Base-by-base conservation (phyloP, 176 grass and related monocot genomes). In the Phoenix roebelenii region DNA sequence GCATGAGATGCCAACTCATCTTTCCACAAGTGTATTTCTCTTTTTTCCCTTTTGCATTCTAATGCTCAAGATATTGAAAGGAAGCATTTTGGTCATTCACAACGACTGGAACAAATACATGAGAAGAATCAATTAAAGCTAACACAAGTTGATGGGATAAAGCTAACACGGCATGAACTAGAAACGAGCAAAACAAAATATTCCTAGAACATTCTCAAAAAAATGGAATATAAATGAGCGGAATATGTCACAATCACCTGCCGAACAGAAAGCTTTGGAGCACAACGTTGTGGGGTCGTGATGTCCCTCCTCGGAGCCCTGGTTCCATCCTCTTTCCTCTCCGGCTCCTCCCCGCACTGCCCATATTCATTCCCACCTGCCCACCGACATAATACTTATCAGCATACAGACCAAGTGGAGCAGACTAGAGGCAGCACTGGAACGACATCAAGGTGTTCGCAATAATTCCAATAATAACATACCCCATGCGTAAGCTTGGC, bases 301-400 rank as follows among this genome's bases (percentile, higher is more conserved):
- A 97, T 97, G 79, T 97, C 93, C 74, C 93, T 88, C 76, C 87
- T 80, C 32, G 91, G 78, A 25, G 62, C 87, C 74, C 59, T 88
- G 1, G 64, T 83, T 19, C 93, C 93, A 52, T 97, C 93, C 55
- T 91, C 87, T 78, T 91, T 97, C 81, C 81, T 97, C 76, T 97
- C 81, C 12, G 93, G 76, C 57, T 97, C 87, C 87, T 97, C 87
- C 5, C 93, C 93, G 7, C 93, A 92, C 70, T 97, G 93, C 35
- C 93, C 93, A 48, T 97, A 97, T 60, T 97, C 93, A 60, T 97
- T 97, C 1, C 93, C 92, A 49, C 93, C 93, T 97, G 60, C 23
- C 64, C 48, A 28, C 50, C 22, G 16, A 22, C 55, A 68, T 50
- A 61, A 44, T 12, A 44, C 35, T 0, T 12, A 44, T 44, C 7